Evolutionary conservation across 306 rosid genomes (phyloP), one percentile per base, ranked within the genome.

Genomic region (Astragalus glycyphyllos): DNA sequence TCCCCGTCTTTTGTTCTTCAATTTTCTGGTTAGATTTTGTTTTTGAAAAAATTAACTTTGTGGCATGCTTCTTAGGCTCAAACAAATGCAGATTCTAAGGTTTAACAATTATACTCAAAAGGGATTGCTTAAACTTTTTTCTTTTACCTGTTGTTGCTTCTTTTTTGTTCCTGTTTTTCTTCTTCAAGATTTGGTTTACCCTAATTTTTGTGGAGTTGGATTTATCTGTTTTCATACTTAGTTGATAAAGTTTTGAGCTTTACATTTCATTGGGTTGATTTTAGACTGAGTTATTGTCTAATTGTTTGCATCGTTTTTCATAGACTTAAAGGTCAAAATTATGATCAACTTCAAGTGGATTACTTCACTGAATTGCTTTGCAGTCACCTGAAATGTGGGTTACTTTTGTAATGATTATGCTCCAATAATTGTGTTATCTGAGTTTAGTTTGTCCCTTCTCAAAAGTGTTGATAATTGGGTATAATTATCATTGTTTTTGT

Each of bases 71-170:
- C 80, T 88, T 0, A 83, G 90, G 69, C 87, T 91, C 60, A 91
- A 91, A 54, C 96, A 85, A 65, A 88, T 84, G 83, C 45, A 80
- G 97, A 91, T 86, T 88, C 89, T 75, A 82, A 88, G 97, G 97
- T 88, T 14, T 61, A 6, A 11, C 23, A 66, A 38, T 69, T 56
- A 9, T 31, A 0, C 45, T 38, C 59, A 29, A 49, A 69, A 68
- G 77, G 72, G 82, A n/a, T 74, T 70, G 62, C 17, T 20, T 11
- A 55, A 17, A 9, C 17, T 70, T 16, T 48, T 40, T 69, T 62
- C 20, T 51, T 61, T 29, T 26, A 29, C 23, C 20, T 1, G 56
- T 82, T 47, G 64, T 15, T 17, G 47, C 13, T 68, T 65, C 11
- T 61, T 51, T 14, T 31, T n/a, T n/a, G n/a, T n/a, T n/a, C n/a